Evolutionary conservation across 2,329 filamentous ascomycete genomes (phyloP), one percentile per base, ranked within the genome.

Genomic region (Teratosphaeria zuluensis): DNA sequence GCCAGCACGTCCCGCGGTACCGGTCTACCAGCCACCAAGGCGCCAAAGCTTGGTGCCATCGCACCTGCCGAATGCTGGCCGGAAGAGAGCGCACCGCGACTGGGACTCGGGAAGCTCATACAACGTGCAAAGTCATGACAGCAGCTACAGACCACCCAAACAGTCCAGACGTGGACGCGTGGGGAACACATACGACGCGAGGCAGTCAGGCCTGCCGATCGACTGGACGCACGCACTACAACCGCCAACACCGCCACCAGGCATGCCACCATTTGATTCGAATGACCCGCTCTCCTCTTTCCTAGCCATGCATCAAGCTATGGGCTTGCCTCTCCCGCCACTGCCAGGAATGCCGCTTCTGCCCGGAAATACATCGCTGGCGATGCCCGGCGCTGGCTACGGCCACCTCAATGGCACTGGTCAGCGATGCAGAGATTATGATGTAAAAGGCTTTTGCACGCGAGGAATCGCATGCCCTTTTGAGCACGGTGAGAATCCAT

Each of bases 391-490:
- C 24, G 56, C 51, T 56, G 14, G 42, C 32, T 48, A 48, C 19
- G 42, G 42, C 19, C 42, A 2, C 16, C 21, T 61, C 28, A 68
- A 72, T 14, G 75, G 65, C 66, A 68, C 60, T 64, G 73, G 57
- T 65, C 75, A 78, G 58, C 78, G 83, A 59, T 92, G 88, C 68
- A 78, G 81, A 59, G 85, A 90, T 70, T 90, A 88, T 65, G 86
- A 90, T 59, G 82, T 76, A 1, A 88, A 88, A 64, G 89, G 89
- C 0, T 89, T 82, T 66, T 92, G 89, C 68, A 80, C 84, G 5
- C 76, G 84, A 46, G 87, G 87, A 2, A 83, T 78, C 65, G 81
- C 79, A 24, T 92, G 89, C 72, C 80, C 78, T 46, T 90, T 82
- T 65, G 84, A 90, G 64, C 89, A 92, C 68, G 84, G 82, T 8